These are phyloP conservation scores for Botrytis deweyae DNA, from an alignment of 2,329 filamentous ascomycete genomes.

Conservation along the genomic window DNA sequence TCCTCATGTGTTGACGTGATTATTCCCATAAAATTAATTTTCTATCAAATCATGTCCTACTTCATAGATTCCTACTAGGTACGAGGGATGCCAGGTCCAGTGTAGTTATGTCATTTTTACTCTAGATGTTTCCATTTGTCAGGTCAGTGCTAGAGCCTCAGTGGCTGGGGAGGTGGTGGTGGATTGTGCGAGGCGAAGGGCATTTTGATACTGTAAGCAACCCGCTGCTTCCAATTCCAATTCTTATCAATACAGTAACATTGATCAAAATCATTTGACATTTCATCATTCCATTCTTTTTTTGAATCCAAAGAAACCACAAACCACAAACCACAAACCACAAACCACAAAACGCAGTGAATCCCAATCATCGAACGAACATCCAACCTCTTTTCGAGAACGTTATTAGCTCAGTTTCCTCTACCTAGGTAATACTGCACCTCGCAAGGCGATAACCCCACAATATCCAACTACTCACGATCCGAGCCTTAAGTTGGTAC, in stretches of 20 bases:
- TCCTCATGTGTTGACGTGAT: not conserved
- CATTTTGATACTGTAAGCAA: constrained; percentile 13
- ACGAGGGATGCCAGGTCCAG: not conserved
- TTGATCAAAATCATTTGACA: not conserved
- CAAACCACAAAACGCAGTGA: not conserved
- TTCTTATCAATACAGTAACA: not conserved
- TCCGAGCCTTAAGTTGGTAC: constrained; percentile 11
- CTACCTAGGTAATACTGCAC: not conserved
- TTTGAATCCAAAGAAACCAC: not conserved
- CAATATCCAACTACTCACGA: constrained; percentile 15
- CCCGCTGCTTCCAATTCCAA: constrained; percentile 18
- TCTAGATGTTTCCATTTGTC: constrained; percentile 29
- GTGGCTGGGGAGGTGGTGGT: constrained; percentile 14
- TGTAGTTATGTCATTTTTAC: constrained; percentile 27
- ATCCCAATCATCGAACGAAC: not conserved
- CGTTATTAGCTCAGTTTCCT: not conserved
- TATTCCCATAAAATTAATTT: not conserved
- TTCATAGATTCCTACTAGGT: not conserved
- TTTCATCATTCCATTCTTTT: not conserved
- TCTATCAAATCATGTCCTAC: not conserved
- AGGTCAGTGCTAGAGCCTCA: constrained; percentile 17
- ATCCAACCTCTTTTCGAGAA: not conserved
- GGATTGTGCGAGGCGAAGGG: constrained; percentile 12
- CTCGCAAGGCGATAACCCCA: constrained; percentile 9
- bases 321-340: not conserved